phyloP scores from a whole-genome alignment of 1,139 yeast genomes.

The Candida sp. region DNA sequence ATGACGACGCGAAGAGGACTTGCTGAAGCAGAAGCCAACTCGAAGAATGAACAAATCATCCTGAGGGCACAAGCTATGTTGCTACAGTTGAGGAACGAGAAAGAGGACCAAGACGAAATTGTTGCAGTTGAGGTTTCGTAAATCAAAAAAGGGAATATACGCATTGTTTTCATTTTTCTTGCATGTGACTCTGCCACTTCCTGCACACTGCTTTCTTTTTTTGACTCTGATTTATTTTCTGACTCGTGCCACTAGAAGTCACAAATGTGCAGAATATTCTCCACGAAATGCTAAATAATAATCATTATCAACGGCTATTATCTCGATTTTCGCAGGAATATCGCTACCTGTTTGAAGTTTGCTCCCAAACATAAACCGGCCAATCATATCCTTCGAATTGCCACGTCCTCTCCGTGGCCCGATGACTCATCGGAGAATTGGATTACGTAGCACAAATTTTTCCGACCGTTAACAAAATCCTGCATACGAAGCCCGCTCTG shows the following conservation, averaged over 20 bases:
- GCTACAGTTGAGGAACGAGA: slow-evolving; percentile 30
- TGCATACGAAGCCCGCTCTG: neutral
- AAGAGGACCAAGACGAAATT: slow-evolving; percentile 3
- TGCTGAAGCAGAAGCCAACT: slow-evolving; percentile 9
- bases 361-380: too few relatives aligned
- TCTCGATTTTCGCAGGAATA: too few relatives aligned
- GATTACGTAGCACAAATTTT: neutral
- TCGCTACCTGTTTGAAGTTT: neutral
- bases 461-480: neutral
- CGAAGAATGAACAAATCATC: slow-evolving; percentile 31
- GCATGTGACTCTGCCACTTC: too few relatives aligned
- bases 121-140: slow-evolving; percentile 2
- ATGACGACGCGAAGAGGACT: slow-evolving; percentile 36
- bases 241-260: neutral
- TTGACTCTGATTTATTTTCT: too few relatives aligned
- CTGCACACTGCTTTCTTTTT: neutral
- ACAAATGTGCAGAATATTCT: neutral
- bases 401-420: neutral
- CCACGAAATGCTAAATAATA: too few relatives aligned
- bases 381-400: neutral
- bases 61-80: slow-evolving; percentile 49
- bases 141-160: neutral
- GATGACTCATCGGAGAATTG: slow-evolving; percentile 1
- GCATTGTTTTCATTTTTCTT: neutral
- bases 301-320: too few relatives aligned